phyloP scores from a whole-genome alignment of 2,329 filamentous ascomycete species.

The Thelonectria discophora region DNA sequence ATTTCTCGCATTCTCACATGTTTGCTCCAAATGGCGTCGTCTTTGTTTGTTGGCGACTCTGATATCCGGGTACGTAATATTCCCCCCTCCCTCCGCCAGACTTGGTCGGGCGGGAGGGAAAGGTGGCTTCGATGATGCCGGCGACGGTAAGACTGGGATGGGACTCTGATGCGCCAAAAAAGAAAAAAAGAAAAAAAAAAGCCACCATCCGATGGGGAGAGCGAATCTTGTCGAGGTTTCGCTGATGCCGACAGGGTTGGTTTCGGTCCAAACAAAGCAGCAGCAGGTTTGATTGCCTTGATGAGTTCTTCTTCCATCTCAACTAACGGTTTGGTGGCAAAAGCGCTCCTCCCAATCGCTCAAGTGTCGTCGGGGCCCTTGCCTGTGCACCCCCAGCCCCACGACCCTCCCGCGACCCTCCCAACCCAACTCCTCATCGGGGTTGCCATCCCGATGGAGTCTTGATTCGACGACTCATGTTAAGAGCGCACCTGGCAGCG shows the following conservation, averaged over 20 bases:
- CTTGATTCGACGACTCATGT: slow-evolving; percentile 43
- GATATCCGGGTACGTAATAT: too few relatives aligned
- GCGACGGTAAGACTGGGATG: not conserved
- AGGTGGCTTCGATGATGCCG: slow-evolving; percentile 9
- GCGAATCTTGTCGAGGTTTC: not conserved
- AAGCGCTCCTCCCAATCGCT: slow-evolving; percentile 3
- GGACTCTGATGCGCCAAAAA: not conserved
- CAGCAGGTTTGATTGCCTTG: not conserved
- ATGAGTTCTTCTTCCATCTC: not conserved
- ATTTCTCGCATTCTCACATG: too few relatives aligned
- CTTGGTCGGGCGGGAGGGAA: slow-evolving; percentile 3
- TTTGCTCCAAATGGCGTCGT: too few relatives aligned
- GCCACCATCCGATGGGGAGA: not conserved
- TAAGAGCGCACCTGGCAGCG: slow-evolving; percentile 34
- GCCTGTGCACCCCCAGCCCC: slow-evolving; percentile 22
- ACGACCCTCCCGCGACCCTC: slow-evolving; percentile 26
- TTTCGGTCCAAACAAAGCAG: not conserved
- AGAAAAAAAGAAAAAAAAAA: too few relatives aligned
- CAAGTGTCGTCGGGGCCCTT: slow-evolving; percentile 22
- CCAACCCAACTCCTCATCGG: slow-evolving; percentile 23
- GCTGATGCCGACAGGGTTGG: not conserved
- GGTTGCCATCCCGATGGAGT: slow-evolving; percentile 38
- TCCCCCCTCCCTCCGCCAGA: not conserved
- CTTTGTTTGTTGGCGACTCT: not conserved
- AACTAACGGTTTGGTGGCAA: slow-evolving; percentile 16